Percentiles rank a stretch among this genome's conserved stretches.
phyloP scores from a whole-genome alignment of 148 eudicot genomes.

The Pouteria glomerata region DNA sequence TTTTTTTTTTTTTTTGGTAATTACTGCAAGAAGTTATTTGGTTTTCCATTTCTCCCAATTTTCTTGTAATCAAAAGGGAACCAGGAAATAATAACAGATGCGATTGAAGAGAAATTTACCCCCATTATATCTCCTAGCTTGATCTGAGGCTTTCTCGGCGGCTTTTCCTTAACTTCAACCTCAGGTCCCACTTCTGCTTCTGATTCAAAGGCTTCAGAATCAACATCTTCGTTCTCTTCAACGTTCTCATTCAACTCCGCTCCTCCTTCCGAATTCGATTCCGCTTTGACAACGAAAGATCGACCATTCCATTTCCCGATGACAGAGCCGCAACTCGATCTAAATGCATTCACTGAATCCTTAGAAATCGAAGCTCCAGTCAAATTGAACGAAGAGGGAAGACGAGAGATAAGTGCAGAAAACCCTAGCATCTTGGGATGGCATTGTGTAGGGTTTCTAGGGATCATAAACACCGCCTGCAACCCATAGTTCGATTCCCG shows the following conservation, averaged over 20 bases:
- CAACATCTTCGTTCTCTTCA: constrained; percentile 26
- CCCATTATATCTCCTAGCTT: constrained; percentile 94
- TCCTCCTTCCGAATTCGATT: constrained; percentile 32
- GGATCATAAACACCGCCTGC: constrained; percentile 38
- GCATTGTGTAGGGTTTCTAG: constrained; percentile 30
- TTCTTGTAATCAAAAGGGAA: no score
- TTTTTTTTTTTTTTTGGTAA: no score
- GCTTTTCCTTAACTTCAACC: constrained; percentile 27
- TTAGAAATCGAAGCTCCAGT: constrained; percentile 17
- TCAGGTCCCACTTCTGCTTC: constrained; percentile 15
- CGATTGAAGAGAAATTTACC: constrained; percentile 35
- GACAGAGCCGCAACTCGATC: constrained; percentile 18
- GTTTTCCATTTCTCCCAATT: no score
- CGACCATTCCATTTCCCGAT: constrained; percentile 14
- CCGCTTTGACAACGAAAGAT: constrained; percentile 50
- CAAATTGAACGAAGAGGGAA: constrained; percentile 24
- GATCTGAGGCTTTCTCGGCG: constrained; percentile 35
- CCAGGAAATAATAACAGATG: not conserved
- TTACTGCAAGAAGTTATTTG: no score
- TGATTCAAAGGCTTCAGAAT: constrained; percentile 19
- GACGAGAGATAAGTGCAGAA: constrained; percentile 21
- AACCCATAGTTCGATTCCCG: not conserved
- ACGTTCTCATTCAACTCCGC: constrained; percentile 14
- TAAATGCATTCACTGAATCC: constrained; percentile 17
- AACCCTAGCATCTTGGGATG: constrained; percentile 37